phyloP scores from a whole-genome alignment of 768 basidiomycete species.

The Sutorius australiensis region DNA sequence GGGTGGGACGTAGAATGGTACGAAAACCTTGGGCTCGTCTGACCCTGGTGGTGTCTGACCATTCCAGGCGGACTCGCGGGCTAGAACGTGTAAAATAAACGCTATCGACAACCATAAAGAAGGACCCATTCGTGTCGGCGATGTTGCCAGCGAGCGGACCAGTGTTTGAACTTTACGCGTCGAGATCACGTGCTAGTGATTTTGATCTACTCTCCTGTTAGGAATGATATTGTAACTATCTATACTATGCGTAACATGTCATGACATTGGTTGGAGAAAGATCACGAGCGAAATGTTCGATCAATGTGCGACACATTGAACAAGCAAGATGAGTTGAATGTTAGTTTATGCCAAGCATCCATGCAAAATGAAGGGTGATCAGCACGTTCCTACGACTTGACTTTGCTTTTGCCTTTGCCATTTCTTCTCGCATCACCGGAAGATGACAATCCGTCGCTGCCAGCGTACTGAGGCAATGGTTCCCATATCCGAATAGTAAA shows the following conservation, averaged over 20 bases:
- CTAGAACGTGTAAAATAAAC: slow-evolving; percentile 4
- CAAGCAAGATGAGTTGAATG: slow-evolving; percentile 27
- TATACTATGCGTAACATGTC: slow-evolving; percentile 34
- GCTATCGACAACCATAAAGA: slow-evolving; percentile 2
- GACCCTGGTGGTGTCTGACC: slow-evolving; percentile 53
- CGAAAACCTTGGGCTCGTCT: slow-evolving; percentile 44
- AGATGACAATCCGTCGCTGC: slow-evolving; percentile 16
- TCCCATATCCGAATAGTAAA: slow-evolving; percentile 90
- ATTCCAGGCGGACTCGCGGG: slow-evolving; percentile 61
- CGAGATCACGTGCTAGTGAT: slow-evolving; percentile 24
- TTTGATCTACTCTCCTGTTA: slow-evolving; percentile 9
- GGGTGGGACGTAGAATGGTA: slow-evolving; percentile 70
- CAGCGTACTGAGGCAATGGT: slow-evolving; percentile 25
- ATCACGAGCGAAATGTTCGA: slow-evolving; percentile 25
- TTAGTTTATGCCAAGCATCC: slow-evolving; percentile 26
- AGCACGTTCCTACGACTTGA: slow-evolving; percentile 39
- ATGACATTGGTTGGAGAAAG: slow-evolving; percentile 21
- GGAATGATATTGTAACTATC: slow-evolving; percentile 32
- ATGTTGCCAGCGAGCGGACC: not conserved
- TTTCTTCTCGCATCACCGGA: slow-evolving; percentile 25
- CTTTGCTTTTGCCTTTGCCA: slow-evolving; percentile 66
- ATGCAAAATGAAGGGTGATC: slow-evolving; percentile 25
- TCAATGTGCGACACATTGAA: slow-evolving; percentile 22
- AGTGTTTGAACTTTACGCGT: not conserved
- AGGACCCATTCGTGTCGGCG: slow-evolving; percentile 8